A percentile compares a stretch with the other conserved stretches of the same genome.
These are phyloP conservation scores for Lentithecium fluviatile DNA, from an alignment of 495 filamentous ascomycete genomes.

Conservation along the genomic window DNA sequence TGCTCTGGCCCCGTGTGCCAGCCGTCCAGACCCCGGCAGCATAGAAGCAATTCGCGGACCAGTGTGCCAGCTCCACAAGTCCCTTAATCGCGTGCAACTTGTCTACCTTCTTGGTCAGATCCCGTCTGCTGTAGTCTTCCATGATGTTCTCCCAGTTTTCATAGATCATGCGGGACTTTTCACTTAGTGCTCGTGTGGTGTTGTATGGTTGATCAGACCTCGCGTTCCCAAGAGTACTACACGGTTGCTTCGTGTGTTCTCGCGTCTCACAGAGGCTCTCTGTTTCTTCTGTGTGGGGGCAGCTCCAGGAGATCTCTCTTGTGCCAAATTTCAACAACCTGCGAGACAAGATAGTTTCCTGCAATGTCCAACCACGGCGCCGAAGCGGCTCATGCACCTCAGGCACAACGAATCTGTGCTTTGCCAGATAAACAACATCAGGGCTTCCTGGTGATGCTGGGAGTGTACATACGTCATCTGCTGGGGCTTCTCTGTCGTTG, in stretches of 20 bases:
- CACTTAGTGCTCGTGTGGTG: not conserved
- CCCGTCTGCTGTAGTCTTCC: constrained; percentile 5
- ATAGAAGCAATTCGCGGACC: not conserved
- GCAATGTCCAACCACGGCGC: constrained; percentile 6
- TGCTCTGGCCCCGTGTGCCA: not conserved
- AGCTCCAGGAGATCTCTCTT: not conserved
- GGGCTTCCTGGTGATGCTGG: not conserved
- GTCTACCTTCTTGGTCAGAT: not conserved
- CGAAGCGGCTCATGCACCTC: not conserved
- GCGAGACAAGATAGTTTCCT: not conserved
- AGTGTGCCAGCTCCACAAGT: not conserved
- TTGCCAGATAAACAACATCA: not conserved
- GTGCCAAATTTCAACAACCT: constrained; percentile 5
- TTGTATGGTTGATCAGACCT: not conserved
- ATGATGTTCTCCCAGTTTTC: not conserved
- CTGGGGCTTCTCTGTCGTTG: not conserved
- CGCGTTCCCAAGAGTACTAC: not conserved
- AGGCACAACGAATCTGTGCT: not conserved
- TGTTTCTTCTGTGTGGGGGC: not conserved
- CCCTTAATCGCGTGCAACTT: constrained; percentile 3
- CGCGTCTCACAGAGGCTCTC: not conserved
- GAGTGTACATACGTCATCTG: not conserved
- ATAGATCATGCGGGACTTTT: not conserved
- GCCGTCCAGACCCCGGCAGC: too few relatives aligned
- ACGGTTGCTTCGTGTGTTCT: too few relatives aligned